These are phyloP conservation scores for Penicillium crystallinum DNA, from an alignment of 495 filamentous ascomycete genomes.

Conservation along the genomic window DNA sequence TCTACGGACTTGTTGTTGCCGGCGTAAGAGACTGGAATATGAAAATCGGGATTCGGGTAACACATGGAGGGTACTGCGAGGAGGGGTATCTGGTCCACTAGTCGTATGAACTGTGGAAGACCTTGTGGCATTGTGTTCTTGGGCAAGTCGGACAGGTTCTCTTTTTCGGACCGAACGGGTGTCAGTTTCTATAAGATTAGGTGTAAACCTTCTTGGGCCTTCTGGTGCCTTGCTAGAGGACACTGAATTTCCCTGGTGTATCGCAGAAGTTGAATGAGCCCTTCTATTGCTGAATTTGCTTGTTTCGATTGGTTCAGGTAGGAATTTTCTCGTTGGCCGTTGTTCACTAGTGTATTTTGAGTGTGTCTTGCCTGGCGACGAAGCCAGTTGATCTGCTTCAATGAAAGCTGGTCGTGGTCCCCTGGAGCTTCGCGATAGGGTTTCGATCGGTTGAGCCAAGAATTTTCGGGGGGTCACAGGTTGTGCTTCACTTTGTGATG, in stretches of 20 bases:
- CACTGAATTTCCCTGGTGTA: constrained; percentile 8
- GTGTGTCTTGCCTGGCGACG: constrained; percentile 9
- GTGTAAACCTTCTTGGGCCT: constrained; percentile 46
- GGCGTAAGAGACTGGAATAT: constrained; percentile 37
- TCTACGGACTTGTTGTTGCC: constrained; percentile 35
- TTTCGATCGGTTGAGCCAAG: constrained; percentile 63
- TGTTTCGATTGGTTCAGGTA: constrained; percentile 29
- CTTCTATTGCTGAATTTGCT: constrained; percentile 19
- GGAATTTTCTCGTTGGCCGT: constrained; percentile 15
- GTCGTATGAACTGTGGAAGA: neutral
- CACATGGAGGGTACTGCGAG: neutral
- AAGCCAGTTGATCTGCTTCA: neutral
- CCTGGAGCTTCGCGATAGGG: constrained; percentile 53
- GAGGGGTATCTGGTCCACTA: neutral
- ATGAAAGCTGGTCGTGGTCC: constrained; percentile 27
- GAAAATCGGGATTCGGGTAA: constrained; percentile 44
- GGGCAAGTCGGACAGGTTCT: constrained; percentile 20
- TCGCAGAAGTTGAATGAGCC: neutral
- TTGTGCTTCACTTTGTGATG: neutral
- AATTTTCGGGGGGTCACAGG: constrained; percentile 25
- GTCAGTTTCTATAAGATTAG: constrained; percentile 54
- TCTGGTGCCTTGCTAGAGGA: neutral
- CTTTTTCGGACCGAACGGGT: constrained; percentile 40
- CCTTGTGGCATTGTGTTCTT: constrained; percentile 5
- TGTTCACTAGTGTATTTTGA: neutral